These are phyloP conservation scores for Ogataea philodendri DNA, from an alignment of 805 yeast species.

Conservation along the genomic window DNA sequence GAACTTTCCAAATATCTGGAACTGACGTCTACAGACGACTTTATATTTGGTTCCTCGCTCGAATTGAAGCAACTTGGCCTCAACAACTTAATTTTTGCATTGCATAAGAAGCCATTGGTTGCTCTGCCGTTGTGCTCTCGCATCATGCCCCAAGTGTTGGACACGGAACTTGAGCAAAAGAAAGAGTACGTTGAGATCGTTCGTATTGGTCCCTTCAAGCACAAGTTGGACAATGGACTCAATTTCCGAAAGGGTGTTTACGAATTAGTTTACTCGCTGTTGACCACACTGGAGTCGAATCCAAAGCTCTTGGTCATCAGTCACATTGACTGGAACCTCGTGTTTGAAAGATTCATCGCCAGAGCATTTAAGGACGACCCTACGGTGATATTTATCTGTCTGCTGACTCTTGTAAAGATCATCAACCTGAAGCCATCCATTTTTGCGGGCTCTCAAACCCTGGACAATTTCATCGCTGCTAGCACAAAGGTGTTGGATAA, in stretches of 20 bases:
- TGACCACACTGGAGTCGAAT: slow-evolving; percentile 34
- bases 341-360: slow-evolving; percentile 41
- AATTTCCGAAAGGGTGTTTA: slow-evolving; percentile 70
- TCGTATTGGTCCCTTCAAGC: slow-evolving; percentile 86
- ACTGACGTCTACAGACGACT: slow-evolving; percentile 23
- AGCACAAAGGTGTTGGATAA: slow-evolving; percentile 43
- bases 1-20: slow-evolving; percentile 26
- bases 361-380: slow-evolving; percentile 60
- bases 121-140: slow-evolving; percentile 44
- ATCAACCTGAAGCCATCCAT: slow-evolving; percentile 32
- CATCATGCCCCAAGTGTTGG: slow-evolving; percentile 50
- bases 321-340: slow-evolving; percentile 26
- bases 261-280: slow-evolving; percentile 62
- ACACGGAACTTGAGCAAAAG: slow-evolving; percentile 51
- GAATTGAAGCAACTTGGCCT: slow-evolving; percentile 60
- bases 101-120: slow-evolving; percentile 52
- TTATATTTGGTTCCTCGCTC: slow-evolving; percentile 39
- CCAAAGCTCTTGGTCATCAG: slow-evolving; percentile 19
- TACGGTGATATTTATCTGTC: slow-evolving; percentile 53
- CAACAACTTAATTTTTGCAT: slow-evolving; percentile 55
- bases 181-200: slow-evolving; percentile 60
- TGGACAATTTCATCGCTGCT: slow-evolving; percentile 34
- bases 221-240: slow-evolving; percentile 73
- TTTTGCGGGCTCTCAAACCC: slow-evolving; percentile 22
- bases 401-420: slow-evolving; percentile 43